Evolutionary conservation across 306 rosid species (phyloP).

Genomic region (Vigna unguiculata): DNA sequence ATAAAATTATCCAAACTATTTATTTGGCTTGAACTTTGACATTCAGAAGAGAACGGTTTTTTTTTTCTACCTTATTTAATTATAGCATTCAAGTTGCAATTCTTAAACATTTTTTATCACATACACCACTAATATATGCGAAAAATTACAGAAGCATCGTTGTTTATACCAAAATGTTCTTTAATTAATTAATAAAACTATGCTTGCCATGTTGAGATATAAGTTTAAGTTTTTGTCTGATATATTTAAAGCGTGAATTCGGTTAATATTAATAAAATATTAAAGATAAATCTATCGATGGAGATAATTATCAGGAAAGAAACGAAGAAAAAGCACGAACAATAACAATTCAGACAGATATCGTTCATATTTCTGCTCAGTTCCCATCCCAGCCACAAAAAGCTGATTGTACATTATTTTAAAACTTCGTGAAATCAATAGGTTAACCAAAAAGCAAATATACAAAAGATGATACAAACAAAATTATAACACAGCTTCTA

Average conservation of each 20-base stretch:
- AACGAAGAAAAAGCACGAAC: background rate
- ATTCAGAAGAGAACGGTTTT: background rate
- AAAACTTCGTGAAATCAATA: slow-evolving; percentile 34
- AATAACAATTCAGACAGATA: background rate
- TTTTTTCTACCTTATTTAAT: background rate
- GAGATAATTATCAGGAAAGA: background rate
- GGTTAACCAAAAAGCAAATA: slow-evolving; percentile 43
- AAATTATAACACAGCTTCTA: slow-evolving; percentile 55
- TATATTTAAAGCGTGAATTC: background rate
- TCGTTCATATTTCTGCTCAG: slow-evolving; percentile 30
- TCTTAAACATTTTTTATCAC: background rate
- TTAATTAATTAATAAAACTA: background rate
- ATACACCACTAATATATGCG: background rate
- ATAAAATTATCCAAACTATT: background rate
- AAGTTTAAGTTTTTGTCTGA: background rate
- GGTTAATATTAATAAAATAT: background rate
- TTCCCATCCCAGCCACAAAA: slow-evolving; percentile 16
- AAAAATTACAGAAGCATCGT: background rate
- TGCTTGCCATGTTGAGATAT: background rate
- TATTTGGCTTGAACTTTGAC: background rate
- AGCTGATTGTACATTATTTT: slow-evolving; percentile 43
- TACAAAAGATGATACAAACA: slow-evolving; percentile 48
- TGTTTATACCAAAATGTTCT: background rate
- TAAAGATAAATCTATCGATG: background rate
- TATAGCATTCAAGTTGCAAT: background rate